These are phyloP conservation scores for Ricinus communis DNA, from an alignment of 345 rosid species.

Conservation along the genomic window DNA sequence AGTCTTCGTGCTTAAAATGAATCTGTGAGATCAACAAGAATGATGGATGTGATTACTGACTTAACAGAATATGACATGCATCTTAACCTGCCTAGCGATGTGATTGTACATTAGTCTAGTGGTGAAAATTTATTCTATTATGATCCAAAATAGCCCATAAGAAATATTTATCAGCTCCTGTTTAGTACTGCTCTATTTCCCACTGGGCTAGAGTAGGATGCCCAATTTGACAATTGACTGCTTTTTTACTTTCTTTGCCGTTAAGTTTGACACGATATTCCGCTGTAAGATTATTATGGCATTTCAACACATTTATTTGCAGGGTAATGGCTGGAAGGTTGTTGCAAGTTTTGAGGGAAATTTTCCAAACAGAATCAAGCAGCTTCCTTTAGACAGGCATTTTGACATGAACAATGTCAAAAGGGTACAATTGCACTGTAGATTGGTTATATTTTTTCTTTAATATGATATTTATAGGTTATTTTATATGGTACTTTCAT, in stretches of 20 bases:
- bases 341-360: conserved; percentile 97
- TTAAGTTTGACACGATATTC: background rate
- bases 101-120: background rate
- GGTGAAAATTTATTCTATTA: background rate
- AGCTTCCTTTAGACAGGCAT: conserved; percentile 94
- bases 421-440: conserved; percentile 55
- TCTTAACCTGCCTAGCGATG: background rate
- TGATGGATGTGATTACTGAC: background rate
- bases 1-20: background rate
- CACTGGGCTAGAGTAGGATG: conserved; percentile 8
- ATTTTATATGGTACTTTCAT: conserved; percentile 17
- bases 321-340: conserved; percentile 99
- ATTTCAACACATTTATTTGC: conserved; percentile 25
- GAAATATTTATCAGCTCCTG: too few relatives aligned
- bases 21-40: background rate
- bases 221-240: conserved; percentile 10
- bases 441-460: conserved; percentile 8
- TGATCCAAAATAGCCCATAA: too few relatives aligned
- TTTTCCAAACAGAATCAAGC: conserved; percentile 92
- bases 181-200: too few relatives aligned
- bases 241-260: background rate
- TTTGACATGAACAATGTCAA: conserved; percentile 90
- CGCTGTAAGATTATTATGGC: conserved; percentile 1
- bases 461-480: conserved; percentile 1
- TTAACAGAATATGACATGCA: too few relatives aligned